Evolutionary conservation across 805 yeast species (phyloP).

Genomic region (Schizosaccharomyces osmophilus): DNA sequence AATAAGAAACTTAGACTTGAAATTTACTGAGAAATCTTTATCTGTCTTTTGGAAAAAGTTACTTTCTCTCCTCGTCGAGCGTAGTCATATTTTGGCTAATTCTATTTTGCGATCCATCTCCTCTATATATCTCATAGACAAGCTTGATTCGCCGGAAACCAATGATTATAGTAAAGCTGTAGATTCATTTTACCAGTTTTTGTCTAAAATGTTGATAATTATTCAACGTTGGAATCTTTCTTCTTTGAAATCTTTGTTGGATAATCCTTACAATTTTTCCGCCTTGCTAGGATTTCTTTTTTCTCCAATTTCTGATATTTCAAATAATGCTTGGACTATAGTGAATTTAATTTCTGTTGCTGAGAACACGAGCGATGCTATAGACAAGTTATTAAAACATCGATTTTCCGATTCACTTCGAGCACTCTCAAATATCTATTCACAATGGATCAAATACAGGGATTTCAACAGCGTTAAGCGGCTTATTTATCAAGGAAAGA

Average conservation of each 20-base stretch:
- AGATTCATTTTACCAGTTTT: no score
- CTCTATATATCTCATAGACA: not conserved
- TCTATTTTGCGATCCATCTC: not conserved
- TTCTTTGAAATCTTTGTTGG: not conserved
- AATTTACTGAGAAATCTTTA: not conserved
- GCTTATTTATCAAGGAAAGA: not conserved
- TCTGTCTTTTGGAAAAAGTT: not conserved
- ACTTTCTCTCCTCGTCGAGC: not conserved
- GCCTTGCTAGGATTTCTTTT: not conserved
- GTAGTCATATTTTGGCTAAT: not conserved
- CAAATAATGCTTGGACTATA: not conserved
- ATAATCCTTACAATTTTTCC: not conserved
- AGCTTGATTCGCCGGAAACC: not conserved
- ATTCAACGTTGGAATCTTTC: not conserved
- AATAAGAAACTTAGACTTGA: not conserved
- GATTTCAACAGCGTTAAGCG: not conserved
- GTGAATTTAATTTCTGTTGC: not conserved
- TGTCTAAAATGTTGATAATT: not conserved
- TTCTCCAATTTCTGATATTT: not conserved
- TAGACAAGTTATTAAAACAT: not conserved
- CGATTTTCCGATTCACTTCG: not conserved
- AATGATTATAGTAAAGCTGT: no score
- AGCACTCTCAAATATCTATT: not conserved
- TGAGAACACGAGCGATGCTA: not conserved
- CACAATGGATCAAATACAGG: not conserved